phyloP scores from a whole-genome alignment of 2,329 filamentous ascomycete species.

The Beauveria medogensis region DNA sequence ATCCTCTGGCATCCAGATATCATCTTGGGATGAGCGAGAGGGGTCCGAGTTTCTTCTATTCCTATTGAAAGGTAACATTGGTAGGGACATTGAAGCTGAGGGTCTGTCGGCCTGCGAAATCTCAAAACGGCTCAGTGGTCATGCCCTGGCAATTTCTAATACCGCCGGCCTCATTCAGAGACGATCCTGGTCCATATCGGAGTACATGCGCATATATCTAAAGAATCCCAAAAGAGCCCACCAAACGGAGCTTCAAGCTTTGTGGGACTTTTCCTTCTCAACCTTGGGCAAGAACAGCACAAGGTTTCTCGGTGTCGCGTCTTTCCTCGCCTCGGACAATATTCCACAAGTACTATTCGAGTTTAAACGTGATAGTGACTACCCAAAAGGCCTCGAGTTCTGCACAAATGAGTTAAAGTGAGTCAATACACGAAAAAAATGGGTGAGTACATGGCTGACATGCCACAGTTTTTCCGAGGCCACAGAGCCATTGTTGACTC shows the following conservation, averaged over 20 bases:
- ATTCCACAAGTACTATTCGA: neutral
- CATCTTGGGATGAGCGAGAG: neutral
- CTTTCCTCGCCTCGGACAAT: neutral
- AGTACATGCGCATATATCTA: neutral
- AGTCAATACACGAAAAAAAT: too few species aligned
- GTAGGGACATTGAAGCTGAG: neutral
- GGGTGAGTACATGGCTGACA: neutral
- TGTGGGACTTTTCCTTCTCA: neutral
- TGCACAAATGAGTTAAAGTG: neutral
- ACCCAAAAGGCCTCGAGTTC: too few species aligned
- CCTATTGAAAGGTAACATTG: neutral
- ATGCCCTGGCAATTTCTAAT: neutral
- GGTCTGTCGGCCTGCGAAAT: neutral
- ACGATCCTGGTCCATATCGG: neutral
- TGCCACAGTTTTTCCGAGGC: neutral
- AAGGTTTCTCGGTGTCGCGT: neutral
- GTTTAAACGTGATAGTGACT: neutral
- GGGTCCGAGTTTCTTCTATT: neutral
- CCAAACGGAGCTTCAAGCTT: neutral
- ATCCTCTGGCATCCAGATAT: neutral
- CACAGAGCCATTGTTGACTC: neutral
- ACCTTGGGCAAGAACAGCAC: neutral
- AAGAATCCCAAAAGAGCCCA: neutral
- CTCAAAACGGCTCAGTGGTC: neutral
- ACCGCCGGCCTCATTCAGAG: neutral